phyloP scores from a whole-genome alignment of 2,329 filamentous ascomycete species.

The Penicillium sp. region DNA sequence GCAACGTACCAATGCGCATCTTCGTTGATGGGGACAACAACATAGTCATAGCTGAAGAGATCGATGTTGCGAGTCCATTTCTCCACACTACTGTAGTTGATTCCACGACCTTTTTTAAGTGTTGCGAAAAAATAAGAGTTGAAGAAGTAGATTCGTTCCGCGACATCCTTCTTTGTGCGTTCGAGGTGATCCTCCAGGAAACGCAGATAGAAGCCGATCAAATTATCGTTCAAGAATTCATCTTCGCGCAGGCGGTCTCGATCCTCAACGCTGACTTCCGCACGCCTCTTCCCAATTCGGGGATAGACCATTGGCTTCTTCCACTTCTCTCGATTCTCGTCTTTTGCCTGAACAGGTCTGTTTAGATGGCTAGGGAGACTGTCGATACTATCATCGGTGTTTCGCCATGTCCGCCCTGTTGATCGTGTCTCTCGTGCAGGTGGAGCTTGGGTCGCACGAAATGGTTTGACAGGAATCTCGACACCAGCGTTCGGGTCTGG shows the following conservation, averaged over 20 bases:
- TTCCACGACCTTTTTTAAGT: conserved; percentile 62
- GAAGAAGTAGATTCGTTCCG: conserved; percentile 76
- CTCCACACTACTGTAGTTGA: conserved; percentile 83
- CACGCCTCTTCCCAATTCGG: conserved; percentile 46
- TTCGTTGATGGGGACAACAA: conserved; percentile 90
- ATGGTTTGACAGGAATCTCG: conserved; percentile 33
- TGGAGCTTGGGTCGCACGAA: conserved; percentile 3
- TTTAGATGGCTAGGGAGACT: background rate
- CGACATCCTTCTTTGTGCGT: conserved; percentile 53
- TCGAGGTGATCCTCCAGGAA: conserved; percentile 65
- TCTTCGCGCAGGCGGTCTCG: conserved; percentile 75
- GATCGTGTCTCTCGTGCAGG: conserved; percentile 33
- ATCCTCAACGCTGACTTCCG: conserved; percentile 46
- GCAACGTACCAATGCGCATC: conserved; percentile 88
- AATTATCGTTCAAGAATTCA: conserved; percentile 87
- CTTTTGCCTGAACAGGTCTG: conserved; percentile 12
- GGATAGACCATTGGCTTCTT: conserved; percentile 46
- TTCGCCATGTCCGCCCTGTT: conserved; percentile 17
- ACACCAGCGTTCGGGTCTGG: background rate
- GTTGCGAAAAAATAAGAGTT: conserved; percentile 90
- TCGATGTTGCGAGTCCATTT: conserved; percentile 86
- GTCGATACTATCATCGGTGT: background rate
- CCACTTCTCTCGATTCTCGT: conserved; percentile 29
- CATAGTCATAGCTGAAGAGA: conserved; percentile 80
- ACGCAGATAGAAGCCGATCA: conserved; percentile 84